Conservation (phyloP, 2,329 filamentous ascomycete genomes). For the Colletotrichum nymphaeae region DNA sequence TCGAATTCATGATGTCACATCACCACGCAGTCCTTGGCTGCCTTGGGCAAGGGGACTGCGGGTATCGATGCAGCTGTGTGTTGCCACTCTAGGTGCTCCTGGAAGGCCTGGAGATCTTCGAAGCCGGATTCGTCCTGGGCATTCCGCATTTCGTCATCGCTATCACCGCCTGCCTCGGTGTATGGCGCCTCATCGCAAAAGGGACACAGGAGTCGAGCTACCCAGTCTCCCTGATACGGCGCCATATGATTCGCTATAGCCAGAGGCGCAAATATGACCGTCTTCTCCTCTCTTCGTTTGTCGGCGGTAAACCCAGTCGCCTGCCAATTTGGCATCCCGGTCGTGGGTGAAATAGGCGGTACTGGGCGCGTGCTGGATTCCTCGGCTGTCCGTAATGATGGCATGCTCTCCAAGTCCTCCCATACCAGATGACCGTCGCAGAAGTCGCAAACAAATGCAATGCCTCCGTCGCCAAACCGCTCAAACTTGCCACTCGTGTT, state of each 20-base stretch:
- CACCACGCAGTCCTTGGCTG: constrained; percentile 54
- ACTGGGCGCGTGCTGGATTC: constrained; percentile 10
- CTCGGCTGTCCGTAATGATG: constrained; percentile 50
- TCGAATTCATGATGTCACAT: constrained; percentile 52
- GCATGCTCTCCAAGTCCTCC: constrained; percentile 66
- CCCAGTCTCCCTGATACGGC: constrained; percentile 62
- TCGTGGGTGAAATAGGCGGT: constrained; percentile 26
- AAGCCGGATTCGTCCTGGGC: constrained; percentile 62
- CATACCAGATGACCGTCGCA: constrained; percentile 71
- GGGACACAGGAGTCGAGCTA: constrained; percentile 63
- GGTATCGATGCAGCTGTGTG: constrained; percentile 57
- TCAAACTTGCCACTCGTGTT: constrained; percentile 66
- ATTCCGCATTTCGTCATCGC: constrained; percentile 61
- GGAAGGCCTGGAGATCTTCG: constrained; percentile 59
- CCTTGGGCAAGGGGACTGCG: constrained; percentile 44
- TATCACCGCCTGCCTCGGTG: constrained; percentile 55
- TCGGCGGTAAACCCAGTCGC: constrained; percentile 56
- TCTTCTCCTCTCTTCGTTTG: constrained; percentile 52
- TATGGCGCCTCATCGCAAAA: constrained; percentile 65
- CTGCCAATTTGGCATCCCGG: constrained; percentile 60
- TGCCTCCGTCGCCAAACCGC: constrained; percentile 63
- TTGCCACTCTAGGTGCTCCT: constrained; percentile 68
- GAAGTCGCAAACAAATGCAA: constrained; percentile 71
- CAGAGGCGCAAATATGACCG: constrained; percentile 66
- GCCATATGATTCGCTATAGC: constrained; percentile 69